A percentile compares a stretch with the other conserved stretches of the same genome.
These are phyloP conservation scores for Acanthamoeba healyi DNA, from an alignment of 208 protist species.

Conservation along the genomic window DNA sequence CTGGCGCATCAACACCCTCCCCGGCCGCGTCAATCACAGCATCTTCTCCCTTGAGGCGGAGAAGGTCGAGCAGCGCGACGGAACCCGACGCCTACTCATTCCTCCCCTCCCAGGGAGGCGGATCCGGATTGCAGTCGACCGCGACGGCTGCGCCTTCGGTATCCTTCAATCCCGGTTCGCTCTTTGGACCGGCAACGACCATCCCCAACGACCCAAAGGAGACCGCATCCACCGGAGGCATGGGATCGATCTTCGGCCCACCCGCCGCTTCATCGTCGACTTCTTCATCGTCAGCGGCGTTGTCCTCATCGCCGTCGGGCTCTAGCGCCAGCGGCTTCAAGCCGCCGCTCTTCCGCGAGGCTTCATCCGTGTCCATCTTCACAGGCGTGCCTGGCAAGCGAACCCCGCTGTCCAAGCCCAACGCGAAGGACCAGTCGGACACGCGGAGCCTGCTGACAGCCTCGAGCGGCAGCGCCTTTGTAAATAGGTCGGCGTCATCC, in stretches of 20 bases:
- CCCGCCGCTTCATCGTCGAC: background rate
- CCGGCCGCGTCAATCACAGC: background rate
- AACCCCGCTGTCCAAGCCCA: constrained; percentile 8
- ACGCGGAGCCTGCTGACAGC: background rate
- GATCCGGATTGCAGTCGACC: background rate
- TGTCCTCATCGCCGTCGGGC: background rate
- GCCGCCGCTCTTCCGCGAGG: background rate
- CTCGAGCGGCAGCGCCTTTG: constrained; percentile 40
- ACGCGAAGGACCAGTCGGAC: background rate
- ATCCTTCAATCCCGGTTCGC: background rate
- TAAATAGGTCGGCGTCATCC: constrained; percentile 18
- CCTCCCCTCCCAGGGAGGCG: background rate
- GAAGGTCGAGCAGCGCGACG: background rate
- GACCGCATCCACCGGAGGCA: background rate
- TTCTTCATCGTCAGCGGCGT: background rate
- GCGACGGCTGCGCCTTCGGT: background rate
- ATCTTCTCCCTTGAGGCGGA: background rate
- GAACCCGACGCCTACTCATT: background rate
- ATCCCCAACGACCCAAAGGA: background rate
- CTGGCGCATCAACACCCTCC: background rate
- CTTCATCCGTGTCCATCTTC: constrained; percentile 1
- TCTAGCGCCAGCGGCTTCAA: background rate
- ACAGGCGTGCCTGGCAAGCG: constrained; percentile 21
- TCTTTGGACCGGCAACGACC: background rate
- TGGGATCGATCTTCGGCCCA: constrained; percentile 14